Evolutionary conservation across 169 alveolate species (phyloP).

Genomic region (Cryptosporidium tyzzeri): DNA sequence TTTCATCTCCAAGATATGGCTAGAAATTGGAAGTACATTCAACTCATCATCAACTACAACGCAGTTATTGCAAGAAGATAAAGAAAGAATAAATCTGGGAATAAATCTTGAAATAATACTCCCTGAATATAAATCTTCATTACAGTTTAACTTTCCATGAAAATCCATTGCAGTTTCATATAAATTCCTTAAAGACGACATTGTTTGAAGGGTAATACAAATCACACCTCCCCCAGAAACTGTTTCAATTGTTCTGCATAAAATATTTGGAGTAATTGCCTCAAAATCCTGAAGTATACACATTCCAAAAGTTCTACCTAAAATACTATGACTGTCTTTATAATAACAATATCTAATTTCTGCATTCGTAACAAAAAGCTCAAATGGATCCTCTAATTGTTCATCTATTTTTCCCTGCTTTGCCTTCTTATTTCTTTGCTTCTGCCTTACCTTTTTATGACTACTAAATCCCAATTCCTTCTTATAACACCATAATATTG

Average conservation of each 20-base stretch:
- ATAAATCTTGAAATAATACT: conserved; percentile 42
- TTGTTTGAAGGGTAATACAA: conserved; percentile 89
- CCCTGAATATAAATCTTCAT: conserved; percentile 61
- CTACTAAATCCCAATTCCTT: conserved; percentile 97
- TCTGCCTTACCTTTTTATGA: conserved; percentile 95
- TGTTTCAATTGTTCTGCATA: conserved; percentile 99
- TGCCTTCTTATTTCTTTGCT: conserved; percentile 92
- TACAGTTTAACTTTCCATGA: conserved; percentile 86
- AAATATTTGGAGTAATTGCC: conserved; percentile 99
- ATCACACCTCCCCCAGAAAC: conserved; percentile 99
- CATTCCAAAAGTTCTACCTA: conserved; percentile 97
- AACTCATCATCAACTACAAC: conserved; percentile 98
- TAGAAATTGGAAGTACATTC: conserved; percentile 95
- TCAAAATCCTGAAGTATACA: conserved; percentile 98
- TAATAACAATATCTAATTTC: conserved; percentile 97
- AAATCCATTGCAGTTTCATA: conserved; percentile 95
- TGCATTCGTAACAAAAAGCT: conserved; percentile 93
- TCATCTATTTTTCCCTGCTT: conserved; percentile 93
- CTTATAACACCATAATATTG: conserved; percentile 98
- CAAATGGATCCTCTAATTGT: conserved; percentile 97
- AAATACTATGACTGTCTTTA: conserved; percentile 94
- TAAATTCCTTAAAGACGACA: conserved; percentile 86
- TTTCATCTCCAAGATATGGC: conserved; percentile 80
- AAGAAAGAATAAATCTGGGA: conserved; percentile 82
- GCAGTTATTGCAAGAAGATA: conserved; percentile 90